These are phyloP conservation scores for Xylariaceae sp. DNA, from an alignment of 2,329 filamentous ascomycete genomes.

Conservation along the genomic window DNA sequence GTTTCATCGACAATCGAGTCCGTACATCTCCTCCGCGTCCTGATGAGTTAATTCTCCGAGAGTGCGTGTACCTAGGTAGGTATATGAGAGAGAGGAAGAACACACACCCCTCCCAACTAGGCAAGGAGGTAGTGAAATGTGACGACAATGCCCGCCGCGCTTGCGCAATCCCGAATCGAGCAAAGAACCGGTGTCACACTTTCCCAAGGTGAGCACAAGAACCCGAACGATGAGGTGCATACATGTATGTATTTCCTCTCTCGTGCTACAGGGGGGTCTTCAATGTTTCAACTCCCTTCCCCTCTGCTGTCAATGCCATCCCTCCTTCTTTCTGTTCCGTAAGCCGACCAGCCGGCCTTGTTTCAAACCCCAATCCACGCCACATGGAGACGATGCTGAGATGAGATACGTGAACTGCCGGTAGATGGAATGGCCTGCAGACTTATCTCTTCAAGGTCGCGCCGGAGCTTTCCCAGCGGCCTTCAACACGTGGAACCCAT, in stretches of 20 bases:
- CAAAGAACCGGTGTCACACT: too few relatives aligned
- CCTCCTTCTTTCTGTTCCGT: too few relatives aligned
- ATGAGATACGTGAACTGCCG: neutral
- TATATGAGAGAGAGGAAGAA: too few relatives aligned
- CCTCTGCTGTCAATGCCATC: too few relatives aligned
- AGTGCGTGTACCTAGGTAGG: too few relatives aligned
- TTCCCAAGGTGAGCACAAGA: neutral
- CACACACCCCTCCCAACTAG: conserved; percentile 1
- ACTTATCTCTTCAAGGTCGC: conserved; percentile 4
- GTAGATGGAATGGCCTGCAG: neutral
- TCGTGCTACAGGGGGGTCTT: too few relatives aligned
- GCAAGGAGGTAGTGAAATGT: conserved; percentile 6
- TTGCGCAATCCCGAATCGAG: too few relatives aligned
- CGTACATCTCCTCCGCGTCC: conserved; percentile 1
- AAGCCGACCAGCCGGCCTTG: too few relatives aligned
- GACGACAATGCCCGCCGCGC: neutral
- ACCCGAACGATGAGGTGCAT: neutral
- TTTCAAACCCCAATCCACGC: neutral
- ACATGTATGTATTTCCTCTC: neutral
- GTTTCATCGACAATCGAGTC: conserved; percentile 5
- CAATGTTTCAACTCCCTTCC: conserved; percentile 2
- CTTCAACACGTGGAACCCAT: conserved; percentile 5
- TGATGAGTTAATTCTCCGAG: conserved; percentile 14
- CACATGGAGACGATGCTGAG: neutral
- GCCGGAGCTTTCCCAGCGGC: conserved; percentile 1